Conservation (phyloP, 148 eudicot species). For the Bassia scoparia region DNA sequence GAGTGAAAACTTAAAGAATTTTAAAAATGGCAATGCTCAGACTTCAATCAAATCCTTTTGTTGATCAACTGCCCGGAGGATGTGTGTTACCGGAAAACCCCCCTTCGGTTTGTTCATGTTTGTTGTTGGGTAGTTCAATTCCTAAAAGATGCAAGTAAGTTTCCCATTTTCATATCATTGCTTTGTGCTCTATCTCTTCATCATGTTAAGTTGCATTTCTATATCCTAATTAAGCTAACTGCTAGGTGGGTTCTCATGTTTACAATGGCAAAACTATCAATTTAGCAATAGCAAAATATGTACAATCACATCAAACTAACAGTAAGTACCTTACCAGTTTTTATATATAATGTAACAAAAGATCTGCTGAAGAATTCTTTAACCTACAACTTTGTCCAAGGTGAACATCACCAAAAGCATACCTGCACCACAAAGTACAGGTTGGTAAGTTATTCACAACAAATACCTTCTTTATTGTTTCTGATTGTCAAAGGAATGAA, state of each 20-base stretch:
- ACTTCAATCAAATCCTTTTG: no score
- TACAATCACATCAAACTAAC: conserved; percentile 6
- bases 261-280: not conserved
- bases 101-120: not conserved
- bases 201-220: not conserved
- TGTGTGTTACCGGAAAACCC: no score
- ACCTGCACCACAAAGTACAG: conserved; percentile 40
- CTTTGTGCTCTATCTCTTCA: not conserved
- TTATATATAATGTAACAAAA: conserved; percentile 62
- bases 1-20: no score
- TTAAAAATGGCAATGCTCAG: no score
- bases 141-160: not conserved
- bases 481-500: not conserved
- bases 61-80: no score
- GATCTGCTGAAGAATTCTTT: conserved; percentile 65
- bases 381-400: conserved; percentile 95
- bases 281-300: not conserved
- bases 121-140: not conserved
- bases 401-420: conserved; percentile 94
- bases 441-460: no score
- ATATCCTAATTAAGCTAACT: conserved; percentile 7
- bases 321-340: conserved; percentile 18
- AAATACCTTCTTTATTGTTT: no score
- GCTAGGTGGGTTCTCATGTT: not conserved
- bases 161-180: not conserved